Conservation (phyloP, 129 eudicot species). For the Flaveria trinervia region DNA sequence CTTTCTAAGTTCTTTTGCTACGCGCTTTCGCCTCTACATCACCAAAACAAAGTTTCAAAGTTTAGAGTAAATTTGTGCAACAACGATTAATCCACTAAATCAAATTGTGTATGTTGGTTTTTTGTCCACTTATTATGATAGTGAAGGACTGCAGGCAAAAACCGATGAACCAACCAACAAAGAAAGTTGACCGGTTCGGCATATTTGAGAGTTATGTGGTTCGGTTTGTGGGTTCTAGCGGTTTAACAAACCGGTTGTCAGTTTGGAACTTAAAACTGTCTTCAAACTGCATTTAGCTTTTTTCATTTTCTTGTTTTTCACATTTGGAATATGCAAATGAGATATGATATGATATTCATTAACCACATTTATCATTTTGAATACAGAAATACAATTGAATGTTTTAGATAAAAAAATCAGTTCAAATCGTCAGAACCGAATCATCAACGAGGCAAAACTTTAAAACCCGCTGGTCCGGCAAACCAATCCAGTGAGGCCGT, state of each 20-base stretch:
- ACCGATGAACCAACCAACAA: not conserved
- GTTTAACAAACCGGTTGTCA: not conserved
- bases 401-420: not conserved
- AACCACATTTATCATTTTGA: not conserved
- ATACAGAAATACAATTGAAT: not conserved
- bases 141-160: too few relatives aligned
- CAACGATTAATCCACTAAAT: not conserved
- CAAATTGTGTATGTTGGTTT: too few relatives aligned
- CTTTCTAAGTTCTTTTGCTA: conserved; percentile 62
- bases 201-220: not conserved
- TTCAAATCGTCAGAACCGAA: not conserved
- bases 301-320: too few relatives aligned
- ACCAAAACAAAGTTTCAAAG: not conserved
- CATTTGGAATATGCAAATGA: too few relatives aligned
- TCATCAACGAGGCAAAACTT: not conserved
- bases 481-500: not conserved
- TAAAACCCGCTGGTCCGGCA: not conserved
- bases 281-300: too few relatives aligned
- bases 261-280: not conserved
- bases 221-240: not conserved
- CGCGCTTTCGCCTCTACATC: conserved; percentile 60
- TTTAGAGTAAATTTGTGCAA: not conserved
- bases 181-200: not conserved
- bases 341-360: not conserved
- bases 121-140: too few relatives aligned